Conservation (phyloP, 108 stramenopile species). For the Cyclotella atomus region DNA sequence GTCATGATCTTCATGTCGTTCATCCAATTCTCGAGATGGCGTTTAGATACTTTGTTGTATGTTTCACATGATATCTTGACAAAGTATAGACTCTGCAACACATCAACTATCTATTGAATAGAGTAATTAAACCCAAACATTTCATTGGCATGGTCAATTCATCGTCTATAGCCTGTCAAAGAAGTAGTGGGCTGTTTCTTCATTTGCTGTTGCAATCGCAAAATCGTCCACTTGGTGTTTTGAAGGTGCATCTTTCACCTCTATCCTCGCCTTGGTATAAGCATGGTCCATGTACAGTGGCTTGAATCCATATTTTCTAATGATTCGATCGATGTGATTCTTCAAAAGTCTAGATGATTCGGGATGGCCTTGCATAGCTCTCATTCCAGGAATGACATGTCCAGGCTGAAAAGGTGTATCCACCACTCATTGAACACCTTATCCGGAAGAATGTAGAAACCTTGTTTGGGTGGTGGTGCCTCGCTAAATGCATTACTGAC, state of each 20-base stretch:
- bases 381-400: background rate
- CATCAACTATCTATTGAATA: background rate
- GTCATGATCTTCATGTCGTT: no score
- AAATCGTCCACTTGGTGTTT: background rate
- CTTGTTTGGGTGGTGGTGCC: background rate
- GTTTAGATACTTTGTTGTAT: background rate
- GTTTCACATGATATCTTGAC: background rate
- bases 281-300: background rate
- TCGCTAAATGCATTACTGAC: background rate
- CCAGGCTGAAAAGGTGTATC: background rate
- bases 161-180: background rate
- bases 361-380: background rate
- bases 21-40: no score
- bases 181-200: background rate
- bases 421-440: background rate
- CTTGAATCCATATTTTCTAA: no score
- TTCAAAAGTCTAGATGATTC: no score
- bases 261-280: background rate
- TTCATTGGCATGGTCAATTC: no score
- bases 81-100: background rate
- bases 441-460: background rate
- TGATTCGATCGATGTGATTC: background rate
- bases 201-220: background rate
- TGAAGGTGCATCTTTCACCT: background rate
- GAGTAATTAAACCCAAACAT: no score